Conservation (phyloP, 441 rosid genomes). For the Rhodomyrtus psidioides region DNA sequence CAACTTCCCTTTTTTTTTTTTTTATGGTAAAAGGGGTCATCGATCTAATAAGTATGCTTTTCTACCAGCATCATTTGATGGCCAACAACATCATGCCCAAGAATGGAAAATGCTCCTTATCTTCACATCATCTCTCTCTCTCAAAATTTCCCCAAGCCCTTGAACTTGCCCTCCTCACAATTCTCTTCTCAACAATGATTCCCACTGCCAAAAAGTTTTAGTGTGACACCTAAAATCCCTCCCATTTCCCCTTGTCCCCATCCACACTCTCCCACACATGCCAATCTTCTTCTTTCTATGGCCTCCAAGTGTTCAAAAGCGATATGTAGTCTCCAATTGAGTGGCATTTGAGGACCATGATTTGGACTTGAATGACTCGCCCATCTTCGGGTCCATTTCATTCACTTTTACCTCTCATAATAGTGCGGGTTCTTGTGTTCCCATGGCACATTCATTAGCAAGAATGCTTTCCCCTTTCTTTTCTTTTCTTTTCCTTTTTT, state of each 20-base stretch:
- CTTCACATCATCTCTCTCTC: slow-evolving; percentile 15
- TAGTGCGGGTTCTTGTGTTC: neutral
- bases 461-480: neutral
- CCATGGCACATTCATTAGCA: slow-evolving; percentile 40
- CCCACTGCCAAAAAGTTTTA: slow-evolving; percentile 22
- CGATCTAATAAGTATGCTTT: slow-evolving; percentile 29
- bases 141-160: neutral
- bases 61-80: slow-evolving; percentile 42
- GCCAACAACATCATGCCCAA: slow-evolving; percentile 75
- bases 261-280: neutral
- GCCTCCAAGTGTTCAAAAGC: neutral
- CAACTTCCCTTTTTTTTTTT: neutral
- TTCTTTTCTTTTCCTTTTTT: neutral
- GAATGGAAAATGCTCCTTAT: slow-evolving; percentile 45
- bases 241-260: slow-evolving; percentile 13
- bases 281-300: neutral
- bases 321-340: neutral
- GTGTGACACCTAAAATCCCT: slow-evolving; percentile 22
- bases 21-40: neutral
- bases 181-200: slow-evolving; percentile 37
- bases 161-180: slow-evolving; percentile 19
- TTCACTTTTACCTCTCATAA: neutral
- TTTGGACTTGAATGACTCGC: slow-evolving; percentile 11
- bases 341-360: slow-evolving; percentile 18
- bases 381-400: slow-evolving; percentile 6